These are phyloP conservation scores for Ettlia oleoabundans DNA, from an alignment of 139 green algal genomes.

Conservation along the genomic window DNA sequence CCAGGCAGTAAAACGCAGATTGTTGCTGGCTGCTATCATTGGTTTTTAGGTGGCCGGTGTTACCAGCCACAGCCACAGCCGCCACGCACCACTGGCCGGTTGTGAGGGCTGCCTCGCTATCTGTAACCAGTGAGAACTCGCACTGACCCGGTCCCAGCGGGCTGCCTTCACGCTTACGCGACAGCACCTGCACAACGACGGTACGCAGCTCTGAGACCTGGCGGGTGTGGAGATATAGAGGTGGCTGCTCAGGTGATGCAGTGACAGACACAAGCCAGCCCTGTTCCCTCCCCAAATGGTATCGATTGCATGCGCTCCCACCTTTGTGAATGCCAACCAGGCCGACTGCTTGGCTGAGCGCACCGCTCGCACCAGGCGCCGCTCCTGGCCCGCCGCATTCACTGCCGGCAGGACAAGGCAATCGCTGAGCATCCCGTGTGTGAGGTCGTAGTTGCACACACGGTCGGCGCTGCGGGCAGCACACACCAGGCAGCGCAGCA, in stretches of 20 bases:
- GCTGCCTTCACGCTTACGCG: not conserved
- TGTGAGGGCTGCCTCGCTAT: constrained; percentile 36
- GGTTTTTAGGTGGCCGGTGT: too few relatives aligned
- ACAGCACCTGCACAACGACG: constrained; percentile 24
- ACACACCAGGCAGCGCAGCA: too few relatives aligned
- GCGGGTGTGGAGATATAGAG: too few relatives aligned
- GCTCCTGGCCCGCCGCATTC: constrained; percentile 20
- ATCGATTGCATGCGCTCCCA: too few relatives aligned
- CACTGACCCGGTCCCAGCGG: constrained; percentile 14
- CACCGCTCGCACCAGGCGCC: constrained; percentile 17
- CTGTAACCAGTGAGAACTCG: constrained; percentile 29
- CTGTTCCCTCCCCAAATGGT: too few relatives aligned
- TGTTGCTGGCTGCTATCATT: too few relatives aligned
- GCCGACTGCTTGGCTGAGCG: constrained; percentile 24
- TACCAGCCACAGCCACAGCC: too few relatives aligned
- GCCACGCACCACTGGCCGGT: constrained; percentile 14
- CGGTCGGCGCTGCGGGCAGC: constrained; percentile 32
- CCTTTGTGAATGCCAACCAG: constrained; percentile 34
- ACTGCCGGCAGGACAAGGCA: constrained; percentile 28
- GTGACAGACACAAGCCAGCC: too few relatives aligned
- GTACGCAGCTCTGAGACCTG: not conserved
- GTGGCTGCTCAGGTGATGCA: too few relatives aligned
- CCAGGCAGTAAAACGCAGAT: too few relatives aligned
- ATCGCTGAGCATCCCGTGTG: constrained; percentile 43
- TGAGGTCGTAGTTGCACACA: constrained; percentile 43